A percentile compares a stretch with the other conserved stretches of the same genome.
phyloP scores from a whole-genome alignment of 768 basidiomycete genomes.

The Naganishia antarctica region DNA sequence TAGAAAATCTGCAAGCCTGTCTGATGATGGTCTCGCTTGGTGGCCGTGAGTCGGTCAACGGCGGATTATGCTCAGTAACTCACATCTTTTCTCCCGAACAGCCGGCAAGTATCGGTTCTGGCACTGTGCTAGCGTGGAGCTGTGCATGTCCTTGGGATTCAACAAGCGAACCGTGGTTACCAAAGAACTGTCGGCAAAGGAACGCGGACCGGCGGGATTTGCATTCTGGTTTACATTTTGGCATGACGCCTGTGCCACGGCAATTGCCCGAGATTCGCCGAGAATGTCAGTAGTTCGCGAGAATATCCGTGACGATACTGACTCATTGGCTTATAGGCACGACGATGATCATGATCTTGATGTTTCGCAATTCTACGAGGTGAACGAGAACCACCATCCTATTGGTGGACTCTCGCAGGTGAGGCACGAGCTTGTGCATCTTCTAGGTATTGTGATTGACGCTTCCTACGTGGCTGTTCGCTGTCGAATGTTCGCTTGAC shows the following conservation, averaged over 20 bases:
- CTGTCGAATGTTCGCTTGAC: neutral
- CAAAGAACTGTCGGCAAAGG: conserved; percentile 31
- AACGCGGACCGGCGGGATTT: conserved; percentile 51
- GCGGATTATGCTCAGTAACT: too few relatives aligned
- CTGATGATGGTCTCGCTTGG: conserved; percentile 62
- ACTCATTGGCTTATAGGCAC: neutral
- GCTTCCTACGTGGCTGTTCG: neutral
- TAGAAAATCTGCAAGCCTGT: conserved; percentile 76
- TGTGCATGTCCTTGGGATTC: conserved; percentile 34
- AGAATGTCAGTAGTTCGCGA: conserved; percentile 55
- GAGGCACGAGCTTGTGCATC: neutral
- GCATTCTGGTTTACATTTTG: conserved; percentile 79
- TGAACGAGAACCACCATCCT: conserved; percentile 9
- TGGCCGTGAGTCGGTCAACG: conserved; percentile 2
- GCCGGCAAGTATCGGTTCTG: conserved; percentile 14
- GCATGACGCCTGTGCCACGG: conserved; percentile 73
- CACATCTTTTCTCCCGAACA: conserved; percentile 16
- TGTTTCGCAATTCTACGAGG: conserved; percentile 9
- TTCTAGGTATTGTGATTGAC: neutral
- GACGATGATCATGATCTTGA: conserved; percentile 16
- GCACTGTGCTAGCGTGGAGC: conserved; percentile 26
- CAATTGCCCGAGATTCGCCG: conserved; percentile 80
- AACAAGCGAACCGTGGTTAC: conserved; percentile 34
- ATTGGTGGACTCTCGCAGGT: conserved; percentile 13
- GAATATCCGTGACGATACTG: neutral